These are phyloP conservation scores for Ulmus americana DNA, from an alignment of 331 rosid genomes.

Conservation along the genomic window DNA sequence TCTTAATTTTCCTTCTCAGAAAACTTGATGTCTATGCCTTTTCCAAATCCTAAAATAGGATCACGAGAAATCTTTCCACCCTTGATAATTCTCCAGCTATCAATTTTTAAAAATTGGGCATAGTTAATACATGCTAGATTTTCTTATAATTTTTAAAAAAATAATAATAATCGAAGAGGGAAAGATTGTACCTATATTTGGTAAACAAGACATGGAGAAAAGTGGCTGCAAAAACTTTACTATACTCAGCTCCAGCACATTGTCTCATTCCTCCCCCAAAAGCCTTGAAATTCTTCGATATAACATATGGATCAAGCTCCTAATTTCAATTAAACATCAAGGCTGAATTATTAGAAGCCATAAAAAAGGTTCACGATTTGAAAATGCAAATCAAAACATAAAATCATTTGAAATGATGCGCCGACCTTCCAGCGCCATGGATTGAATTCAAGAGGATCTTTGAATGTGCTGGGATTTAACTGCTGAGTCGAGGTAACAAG, in stretches of 20 bases:
- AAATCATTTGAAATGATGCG: too few relatives aligned
- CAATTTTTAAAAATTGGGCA: neutral
- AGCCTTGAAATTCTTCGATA: conserved; percentile 41
- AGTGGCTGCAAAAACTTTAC: conserved; percentile 22
- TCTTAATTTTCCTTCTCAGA: neutral
- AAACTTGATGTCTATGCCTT: conserved; percentile 6
- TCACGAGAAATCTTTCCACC: neutral
- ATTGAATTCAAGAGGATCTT: conserved; percentile 34
- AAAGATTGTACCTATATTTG: conserved; percentile 27
- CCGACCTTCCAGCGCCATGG: conserved; percentile 50
- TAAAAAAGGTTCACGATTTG: too few relatives aligned
- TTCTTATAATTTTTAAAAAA: too few relatives aligned
- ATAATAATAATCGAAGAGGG: neutral
- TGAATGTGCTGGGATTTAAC: conserved; percentile 16
- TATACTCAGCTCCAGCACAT: conserved; percentile 41
- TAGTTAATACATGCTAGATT: too few relatives aligned
- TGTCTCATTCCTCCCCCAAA: conserved; percentile 49
- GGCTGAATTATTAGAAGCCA: neutral
- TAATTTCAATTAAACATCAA: neutral
- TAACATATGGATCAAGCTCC: conserved; percentile 23
- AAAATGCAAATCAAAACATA: too few relatives aligned
- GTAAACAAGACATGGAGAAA: conserved; percentile 33
- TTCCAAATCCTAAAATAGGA: neutral
- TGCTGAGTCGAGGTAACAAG: conserved; percentile 30
- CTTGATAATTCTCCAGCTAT: neutral